These are phyloP conservation scores for Pelargonium australe DNA, from an alignment of 441 rosid genomes.

Conservation along the genomic window DNA sequence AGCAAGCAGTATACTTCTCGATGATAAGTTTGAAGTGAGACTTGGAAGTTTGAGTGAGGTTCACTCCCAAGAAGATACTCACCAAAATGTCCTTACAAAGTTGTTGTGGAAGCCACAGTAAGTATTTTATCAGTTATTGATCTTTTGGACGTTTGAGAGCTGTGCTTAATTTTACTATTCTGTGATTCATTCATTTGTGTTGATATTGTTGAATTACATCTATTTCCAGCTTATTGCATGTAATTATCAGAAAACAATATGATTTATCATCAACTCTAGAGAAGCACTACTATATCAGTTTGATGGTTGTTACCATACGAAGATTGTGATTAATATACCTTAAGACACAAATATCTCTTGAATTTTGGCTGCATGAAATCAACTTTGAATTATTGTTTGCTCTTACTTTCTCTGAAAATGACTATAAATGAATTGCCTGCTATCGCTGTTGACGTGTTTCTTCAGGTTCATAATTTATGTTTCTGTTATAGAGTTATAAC, in stretches of 20 bases:
- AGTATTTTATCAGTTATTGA: conserved; percentile 28
- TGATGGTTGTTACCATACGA: background rate
- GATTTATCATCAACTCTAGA: background rate
- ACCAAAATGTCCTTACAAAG: conserved; percentile 68
- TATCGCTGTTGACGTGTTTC: background rate
- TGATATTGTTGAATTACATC: background rate
- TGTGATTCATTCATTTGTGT: background rate
- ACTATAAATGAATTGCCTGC: background rate
- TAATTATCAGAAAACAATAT: background rate
- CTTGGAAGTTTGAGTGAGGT: conserved; percentile 83
- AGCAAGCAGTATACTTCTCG: conserved; percentile 97
- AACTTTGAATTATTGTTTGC: background rate
- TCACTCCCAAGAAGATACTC: conserved; percentile 63
- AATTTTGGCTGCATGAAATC: background rate
- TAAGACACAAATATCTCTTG: background rate
- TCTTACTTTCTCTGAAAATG: background rate
- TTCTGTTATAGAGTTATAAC: conserved; percentile 12
- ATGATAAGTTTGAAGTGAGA: conserved; percentile 95
- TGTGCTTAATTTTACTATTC: conserved; percentile 5
- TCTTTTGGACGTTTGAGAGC: conserved; percentile 18
- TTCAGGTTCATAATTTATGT: conserved; percentile 7
- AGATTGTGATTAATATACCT: background rate
- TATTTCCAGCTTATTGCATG: background rate
- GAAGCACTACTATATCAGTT: background rate
- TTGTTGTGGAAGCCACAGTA: conserved; percentile 82